Conservation (phyloP, 2,329 filamentous ascomycete species). For the Monosporascus sp. region DNA sequence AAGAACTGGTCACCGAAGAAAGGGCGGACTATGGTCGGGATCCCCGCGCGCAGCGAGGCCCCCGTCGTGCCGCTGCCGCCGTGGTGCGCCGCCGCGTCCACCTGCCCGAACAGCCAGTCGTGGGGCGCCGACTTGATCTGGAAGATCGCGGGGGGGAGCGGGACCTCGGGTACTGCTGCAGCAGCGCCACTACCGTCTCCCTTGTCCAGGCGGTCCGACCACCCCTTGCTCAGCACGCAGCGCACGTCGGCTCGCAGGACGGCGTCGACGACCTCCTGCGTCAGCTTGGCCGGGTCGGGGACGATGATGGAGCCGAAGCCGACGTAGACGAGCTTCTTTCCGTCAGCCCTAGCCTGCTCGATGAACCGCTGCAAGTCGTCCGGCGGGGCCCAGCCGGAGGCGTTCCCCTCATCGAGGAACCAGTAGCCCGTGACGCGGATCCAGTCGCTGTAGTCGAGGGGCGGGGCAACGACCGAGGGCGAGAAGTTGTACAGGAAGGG, state of each 20-base stretch:
- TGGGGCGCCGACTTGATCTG: conserved; percentile 89
- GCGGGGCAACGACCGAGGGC: conserved; percentile 86
- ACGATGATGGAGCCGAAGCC: conserved; percentile 97
- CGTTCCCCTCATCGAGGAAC: conserved; percentile 76
- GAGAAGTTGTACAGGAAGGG: conserved; percentile 98
- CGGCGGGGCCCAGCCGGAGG: conserved; percentile 66
- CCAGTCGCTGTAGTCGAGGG: conserved; percentile 95
- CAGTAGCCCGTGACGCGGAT: conserved; percentile 96
- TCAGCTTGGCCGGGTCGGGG: conserved; percentile 80
- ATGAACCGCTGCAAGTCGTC: conserved; percentile 77
- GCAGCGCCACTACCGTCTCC: conserved; percentile 5
- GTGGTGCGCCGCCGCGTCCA: conserved; percentile 92
- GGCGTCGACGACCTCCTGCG: conserved; percentile 86
- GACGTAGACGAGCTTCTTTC: conserved; percentile 92
- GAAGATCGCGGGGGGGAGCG: conserved; percentile 72
- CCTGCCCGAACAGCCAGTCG: conserved; percentile 92
- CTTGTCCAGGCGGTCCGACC: conserved; percentile 68
- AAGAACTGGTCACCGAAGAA: conserved; percentile 99
- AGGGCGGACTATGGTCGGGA: conserved; percentile 90
- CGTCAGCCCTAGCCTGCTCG: conserved; percentile 68
- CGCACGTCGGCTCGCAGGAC: conserved; percentile 87
- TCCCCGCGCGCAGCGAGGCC: conserved; percentile 81
- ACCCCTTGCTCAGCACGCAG: conserved; percentile 92
- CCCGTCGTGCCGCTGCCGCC: conserved; percentile 94
- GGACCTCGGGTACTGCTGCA: conserved; percentile 53